These are phyloP conservation scores for Graphilbum fragrans DNA, from an alignment of 2,329 filamentous ascomycete species.

Conservation along the genomic window DNA sequence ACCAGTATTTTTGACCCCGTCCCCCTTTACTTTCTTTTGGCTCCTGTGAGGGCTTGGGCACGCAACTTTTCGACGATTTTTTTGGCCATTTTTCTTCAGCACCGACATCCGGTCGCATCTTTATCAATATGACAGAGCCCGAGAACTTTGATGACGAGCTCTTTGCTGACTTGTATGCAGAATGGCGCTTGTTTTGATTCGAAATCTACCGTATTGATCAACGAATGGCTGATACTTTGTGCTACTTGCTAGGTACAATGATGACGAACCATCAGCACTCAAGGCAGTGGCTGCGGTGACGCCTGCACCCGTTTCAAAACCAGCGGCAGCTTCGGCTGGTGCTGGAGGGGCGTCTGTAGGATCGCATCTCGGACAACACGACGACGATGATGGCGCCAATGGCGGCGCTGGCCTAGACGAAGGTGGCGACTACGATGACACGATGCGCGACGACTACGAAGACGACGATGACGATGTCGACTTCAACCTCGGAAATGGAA, in stretches of 20 bases:
- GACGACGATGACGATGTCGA: constrained; percentile 42
- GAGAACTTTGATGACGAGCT: constrained; percentile 80
- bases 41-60: too few relatives aligned
- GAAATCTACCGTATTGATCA: neutral
- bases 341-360: constrained; percentile 2
- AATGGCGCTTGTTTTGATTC: neutral
- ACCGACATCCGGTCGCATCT: neutral
- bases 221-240: constrained; percentile 6
- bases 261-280: constrained; percentile 38
- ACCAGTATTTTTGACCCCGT: too few relatives aligned
- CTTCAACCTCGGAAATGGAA: constrained; percentile 12
- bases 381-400: constrained; percentile 16
- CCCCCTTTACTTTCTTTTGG: too few relatives aligned
- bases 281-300: constrained; percentile 11
- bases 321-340: constrained; percentile 1
- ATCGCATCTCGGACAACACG: constrained; percentile 5
- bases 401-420: constrained; percentile 8
- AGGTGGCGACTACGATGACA: constrained; percentile 12
- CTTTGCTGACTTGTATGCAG: constrained; percentile 78
- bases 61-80: too few relatives aligned
- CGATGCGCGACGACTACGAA: constrained; percentile 26
- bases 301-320: constrained; percentile 1
- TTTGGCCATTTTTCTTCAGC: neutral
- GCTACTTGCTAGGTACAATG: constrained; percentile 46
- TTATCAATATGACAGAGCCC: constrained; percentile 51